These are phyloP conservation scores for Fagopyrum esculentum DNA, from an alignment of 148 eudicot species.

Conservation along the genomic window DNA sequence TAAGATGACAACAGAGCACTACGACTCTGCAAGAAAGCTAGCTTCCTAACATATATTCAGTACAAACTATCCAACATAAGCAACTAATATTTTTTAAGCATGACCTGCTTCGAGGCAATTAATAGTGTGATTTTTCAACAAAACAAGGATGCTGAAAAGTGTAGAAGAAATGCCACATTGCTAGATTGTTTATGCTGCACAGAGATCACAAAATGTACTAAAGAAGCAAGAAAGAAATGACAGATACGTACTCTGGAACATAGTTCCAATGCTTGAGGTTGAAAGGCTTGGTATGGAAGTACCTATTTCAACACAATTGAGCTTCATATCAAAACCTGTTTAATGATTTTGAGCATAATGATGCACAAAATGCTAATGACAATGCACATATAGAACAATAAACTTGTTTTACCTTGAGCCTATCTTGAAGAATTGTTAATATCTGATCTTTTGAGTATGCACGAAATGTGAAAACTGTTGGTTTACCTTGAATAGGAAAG, in stretches of 20 bases:
- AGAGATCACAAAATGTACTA: neutral
- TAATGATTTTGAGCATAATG: neutral
- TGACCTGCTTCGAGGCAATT: neutral
- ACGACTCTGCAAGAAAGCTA: neutral
- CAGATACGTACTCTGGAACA: constrained; percentile 80
- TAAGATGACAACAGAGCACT: neutral
- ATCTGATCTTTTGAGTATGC: constrained; percentile 94
- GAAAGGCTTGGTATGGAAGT: constrained; percentile 66
- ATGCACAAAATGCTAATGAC: neutral
- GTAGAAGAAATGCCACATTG: neutral
- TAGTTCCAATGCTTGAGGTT: constrained; percentile 85
- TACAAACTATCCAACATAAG: neutral
- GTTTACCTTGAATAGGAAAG: constrained; percentile 49
- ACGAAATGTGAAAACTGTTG: constrained; percentile 66
- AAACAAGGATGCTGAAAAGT: neutral
- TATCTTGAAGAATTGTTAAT: constrained; percentile 54
- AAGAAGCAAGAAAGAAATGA: constrained; percentile 6
- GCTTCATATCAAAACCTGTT: constrained; percentile 8
- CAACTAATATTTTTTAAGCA: neutral
- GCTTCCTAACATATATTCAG: neutral
- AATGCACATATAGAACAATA: neutral
- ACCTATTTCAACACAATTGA: constrained; percentile 34
- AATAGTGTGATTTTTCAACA: neutral
- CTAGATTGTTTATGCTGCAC: neutral
- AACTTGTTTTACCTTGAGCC: constrained; percentile 43